Conservation (phyloP, 2,329 filamentous ascomycete genomes). For the Didymella segeticola region DNA sequence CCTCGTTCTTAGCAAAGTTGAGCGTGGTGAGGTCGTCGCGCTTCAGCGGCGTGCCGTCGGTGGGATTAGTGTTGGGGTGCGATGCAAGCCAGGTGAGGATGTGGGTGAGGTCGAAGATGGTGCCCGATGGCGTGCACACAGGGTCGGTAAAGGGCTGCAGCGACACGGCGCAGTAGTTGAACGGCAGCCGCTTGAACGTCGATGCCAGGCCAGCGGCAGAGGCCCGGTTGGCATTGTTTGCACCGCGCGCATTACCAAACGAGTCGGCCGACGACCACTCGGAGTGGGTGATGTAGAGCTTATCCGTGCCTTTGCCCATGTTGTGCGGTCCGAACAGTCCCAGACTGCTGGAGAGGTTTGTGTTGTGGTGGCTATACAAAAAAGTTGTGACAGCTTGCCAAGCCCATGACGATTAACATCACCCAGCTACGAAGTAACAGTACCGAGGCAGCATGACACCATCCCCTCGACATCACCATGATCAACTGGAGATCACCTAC, state of each 20-base stretch:
- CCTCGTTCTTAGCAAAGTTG: conserved; percentile 89
- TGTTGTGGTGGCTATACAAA: conserved; percentile 7
- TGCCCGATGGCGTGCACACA: conserved; percentile 86
- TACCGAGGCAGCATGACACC: neutral
- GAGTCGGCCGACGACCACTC: conserved; percentile 95
- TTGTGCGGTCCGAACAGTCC: conserved; percentile 4
- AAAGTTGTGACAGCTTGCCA: conserved; percentile 16
- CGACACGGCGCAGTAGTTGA: conserved; percentile 96
- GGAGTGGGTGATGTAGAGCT: conserved; percentile 82
- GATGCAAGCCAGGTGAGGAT: conserved; percentile 95
- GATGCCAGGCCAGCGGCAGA: conserved; percentile 58
- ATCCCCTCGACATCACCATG: neutral
- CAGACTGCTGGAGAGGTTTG: neutral
- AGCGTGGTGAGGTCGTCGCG: conserved; percentile 87
- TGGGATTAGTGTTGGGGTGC: conserved; percentile 90
- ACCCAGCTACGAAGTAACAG: neutral
- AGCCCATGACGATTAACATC: conserved; percentile 13
- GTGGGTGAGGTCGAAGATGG: conserved; percentile 93
- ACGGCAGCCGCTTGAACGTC: conserved; percentile 87
- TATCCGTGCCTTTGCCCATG: conserved; percentile 52
- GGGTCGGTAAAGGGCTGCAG: conserved; percentile 95
- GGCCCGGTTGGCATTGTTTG: conserved; percentile 65
- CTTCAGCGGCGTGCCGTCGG: conserved; percentile 79
- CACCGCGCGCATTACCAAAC: conserved; percentile 80
- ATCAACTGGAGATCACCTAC: too few species aligned